Evolutionary conservation across 2,329 filamentous ascomycete genomes (phyloP), one percentile per base, ranked within the genome.

Genomic region (Trematosphaeria pertusa): DNA sequence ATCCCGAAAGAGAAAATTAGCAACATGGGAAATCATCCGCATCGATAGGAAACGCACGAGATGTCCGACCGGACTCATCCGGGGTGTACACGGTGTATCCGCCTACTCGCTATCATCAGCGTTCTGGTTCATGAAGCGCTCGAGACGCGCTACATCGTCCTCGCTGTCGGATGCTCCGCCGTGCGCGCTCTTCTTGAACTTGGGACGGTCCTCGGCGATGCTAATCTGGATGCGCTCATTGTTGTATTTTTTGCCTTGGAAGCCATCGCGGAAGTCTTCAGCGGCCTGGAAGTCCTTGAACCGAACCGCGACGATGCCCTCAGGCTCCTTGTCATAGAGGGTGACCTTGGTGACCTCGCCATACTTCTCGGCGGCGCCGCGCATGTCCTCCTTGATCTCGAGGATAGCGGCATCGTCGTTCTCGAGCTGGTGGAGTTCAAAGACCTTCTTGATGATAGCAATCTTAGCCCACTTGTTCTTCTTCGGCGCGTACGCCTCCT

Each of bases 341-440:
- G 94, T 86, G 31, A 97, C 89, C 65, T 95, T 97, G 22, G 91
- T 96, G 26, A 97, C 90, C 18, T 87, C 81, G 3, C 94, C 94
- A 11, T 94, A 78, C 73, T 95, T 95, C 47, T 84, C 81, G 70
- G 91, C 96, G 73, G 96, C 92, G 39, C 96, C 90, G 35, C 89
- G 84, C 45, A 97, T 89, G 67, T 99, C 94, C 69, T 96, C 88
- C 68, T 95, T 95, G 75, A 97, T 96, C 54, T 97, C 93, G 28
- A 95, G 78, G 49, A 95, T 81, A 1, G 88, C 89, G 0, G 86
- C 85, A 2, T 89, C 85, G 62, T 97, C 92, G 65, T 95, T 89
- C 59, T 91, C 86, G 19, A 97, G 79, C 74, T 96, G 90, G 52
- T 87, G 70, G 19, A 93, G 79, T 1, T 91, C 95, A 73, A 99